These are phyloP conservation scores for Xylaria palmicola DNA, from an alignment of 495 filamentous ascomycete genomes.

Conservation along the genomic window DNA sequence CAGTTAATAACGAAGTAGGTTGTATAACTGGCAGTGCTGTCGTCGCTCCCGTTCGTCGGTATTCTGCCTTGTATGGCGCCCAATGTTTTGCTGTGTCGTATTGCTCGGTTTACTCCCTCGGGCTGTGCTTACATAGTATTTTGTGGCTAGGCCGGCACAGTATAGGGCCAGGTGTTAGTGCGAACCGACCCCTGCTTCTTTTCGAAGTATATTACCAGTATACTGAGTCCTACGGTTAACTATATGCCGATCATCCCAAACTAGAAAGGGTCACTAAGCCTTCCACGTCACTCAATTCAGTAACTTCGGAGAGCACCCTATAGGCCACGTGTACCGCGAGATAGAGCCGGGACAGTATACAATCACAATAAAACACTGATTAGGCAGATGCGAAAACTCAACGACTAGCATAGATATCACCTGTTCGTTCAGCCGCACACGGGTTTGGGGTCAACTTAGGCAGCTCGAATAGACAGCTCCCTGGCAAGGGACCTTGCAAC, in stretches of 20 bases:
- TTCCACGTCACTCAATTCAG: too few relatives aligned
- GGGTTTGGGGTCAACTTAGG: not conserved
- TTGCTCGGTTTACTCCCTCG: conserved; percentile 2
- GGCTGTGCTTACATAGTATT: not conserved
- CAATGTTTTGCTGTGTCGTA: not conserved
- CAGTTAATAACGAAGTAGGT: not conserved
- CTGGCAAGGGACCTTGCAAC: not conserved
- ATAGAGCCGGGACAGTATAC: not conserved
- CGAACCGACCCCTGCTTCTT: not conserved
- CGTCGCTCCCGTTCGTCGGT: not conserved
- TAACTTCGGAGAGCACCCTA: not conserved
- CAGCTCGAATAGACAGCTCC: not conserved
- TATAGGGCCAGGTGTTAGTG: not conserved
- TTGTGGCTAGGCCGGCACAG: not conserved
- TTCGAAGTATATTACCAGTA: not conserved
- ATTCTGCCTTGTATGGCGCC: not conserved
- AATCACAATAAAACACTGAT: not conserved
- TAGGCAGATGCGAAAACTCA: not conserved
- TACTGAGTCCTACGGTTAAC: too few relatives aligned
- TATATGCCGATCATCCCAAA: not conserved
- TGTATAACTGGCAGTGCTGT: not conserved
- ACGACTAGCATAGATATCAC: not conserved
- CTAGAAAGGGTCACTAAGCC: too few relatives aligned
- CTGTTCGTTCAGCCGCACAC: not conserved
- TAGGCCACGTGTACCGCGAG: not conserved